Evolutionary conservation across 768 basidiomycete genomes (phyloP), one percentile per base, ranked within the genome.

Genomic region (Boletus rubescentipes): DNA sequence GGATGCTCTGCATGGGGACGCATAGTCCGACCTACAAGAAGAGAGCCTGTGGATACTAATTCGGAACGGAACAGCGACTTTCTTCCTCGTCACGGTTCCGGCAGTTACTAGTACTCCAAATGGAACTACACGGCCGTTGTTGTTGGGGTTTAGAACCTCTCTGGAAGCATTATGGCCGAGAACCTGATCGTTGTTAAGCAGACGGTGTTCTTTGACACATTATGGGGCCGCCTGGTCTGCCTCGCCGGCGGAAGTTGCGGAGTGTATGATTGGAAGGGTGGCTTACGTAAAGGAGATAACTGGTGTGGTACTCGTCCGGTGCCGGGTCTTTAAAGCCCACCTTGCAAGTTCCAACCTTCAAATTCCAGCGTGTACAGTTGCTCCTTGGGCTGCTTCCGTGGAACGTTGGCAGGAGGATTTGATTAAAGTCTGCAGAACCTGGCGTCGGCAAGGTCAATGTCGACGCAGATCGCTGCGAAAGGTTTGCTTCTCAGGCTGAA

Each of bases 1-100:
- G 0, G 76, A 70, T 0, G 79, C 81, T 45, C 93, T 78, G 49
- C 82, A 86, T 4, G 92, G 92, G 52, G 63, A 51, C 21, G 63
- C 40, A 35, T 53, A 49, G 37, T 55, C 60, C 20, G 56, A 52
- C 34, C 49, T 54, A n/a, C n/a, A n/a, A 2, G 74, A 70, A 7
- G 77, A 75, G n/a, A 87, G 72, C 23, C 64, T 68, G n/a, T 62
- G 59, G 67, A 86, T n/a, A n/a, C n/a, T n/a, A n/a, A n/a, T n/a
- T n/a, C n/a, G n/a, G n/a, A n/a, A n/a, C n/a, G n/a, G n/a, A n/a
- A n/a, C n/a, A n/a, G n/a, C n/a, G n/a, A n/a, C n/a, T n/a, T n/a
- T n/a, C n/a, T n/a, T n/a, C n/a, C n/a, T n/a, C n/a, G n/a, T n/a
- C n/a, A n/a, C n/a, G n/a, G n/a, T n/a, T n/a, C n/a, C n/a, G n/a